Evolutionary conservation across 768 basidiomycete species (phyloP), one percentile per base, ranked within the genome.

Genomic region (Termitomyces sp.): DNA sequence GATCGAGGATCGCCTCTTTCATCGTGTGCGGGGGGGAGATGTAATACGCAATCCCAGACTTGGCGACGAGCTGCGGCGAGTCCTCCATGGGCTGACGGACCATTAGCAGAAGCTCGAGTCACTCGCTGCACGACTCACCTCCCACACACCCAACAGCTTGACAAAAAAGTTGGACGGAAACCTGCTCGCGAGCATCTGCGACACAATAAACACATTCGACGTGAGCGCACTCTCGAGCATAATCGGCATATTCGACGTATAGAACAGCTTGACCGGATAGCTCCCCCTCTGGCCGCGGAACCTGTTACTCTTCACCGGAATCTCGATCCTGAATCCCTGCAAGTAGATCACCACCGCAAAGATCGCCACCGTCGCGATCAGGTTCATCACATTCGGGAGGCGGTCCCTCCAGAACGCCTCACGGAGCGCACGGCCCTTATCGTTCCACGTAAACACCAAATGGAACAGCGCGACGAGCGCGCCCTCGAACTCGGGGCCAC

Each of bases 211-310:
- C 32, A 99, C 87, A 72, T 99, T 96, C 57, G 86, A 89, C 1
- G 93, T 93, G 56, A 98, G 78, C 14, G 95, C 95, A 14, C 85
- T 87, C 76, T 98, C 92, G 59, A 98, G 84, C 96, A 99, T 99
- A 80, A 99, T 98, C 57, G 96, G 96, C 96, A 98, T 99, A 79
- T 98, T 99, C 44, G 86, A 89, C 16, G 97, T 98, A 76, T 98
- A 99, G 79, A 99, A 98, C 37, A 98, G 85, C 78, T 98, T 98
- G 79, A 99, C 84, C 52, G 97, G 97, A 79, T 98, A 98, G 14
- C 85, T 84, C 42, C 93, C 95, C 32, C 95, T 83, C 72, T 98
- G 95, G n/a, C 97, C 97, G 57, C 95, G 84, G 87, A 95, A 93
- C 63, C 86, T 84, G 80, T 92, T 95, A 77, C 87, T 90, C 84